Conservation (phyloP, 1,139 yeast genomes). For the Trichomonascaceae sp. region DNA sequence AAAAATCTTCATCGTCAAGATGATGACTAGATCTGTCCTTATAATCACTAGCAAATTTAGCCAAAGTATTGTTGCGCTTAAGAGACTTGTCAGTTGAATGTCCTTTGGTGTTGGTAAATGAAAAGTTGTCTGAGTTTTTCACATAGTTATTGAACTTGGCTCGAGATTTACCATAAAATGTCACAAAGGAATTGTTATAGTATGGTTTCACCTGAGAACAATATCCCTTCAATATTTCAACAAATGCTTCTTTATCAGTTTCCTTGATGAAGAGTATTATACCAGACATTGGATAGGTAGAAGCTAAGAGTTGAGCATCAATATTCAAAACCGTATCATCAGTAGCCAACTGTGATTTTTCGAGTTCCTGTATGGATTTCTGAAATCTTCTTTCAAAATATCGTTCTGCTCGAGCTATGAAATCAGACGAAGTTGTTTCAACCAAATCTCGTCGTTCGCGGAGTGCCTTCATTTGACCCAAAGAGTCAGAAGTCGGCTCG, state of each 20-base stretch:
- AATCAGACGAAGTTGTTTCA: conserved; percentile 50
- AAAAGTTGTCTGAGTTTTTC: conserved; percentile 20
- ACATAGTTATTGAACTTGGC: conserved; percentile 12
- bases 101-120: conserved; percentile 14
- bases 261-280: conserved; percentile 62
- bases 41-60: conserved; percentile 15
- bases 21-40: conserved; percentile 1
- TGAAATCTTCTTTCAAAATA: conserved; percentile 44
- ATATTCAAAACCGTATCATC: conserved; percentile 19
- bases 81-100: conserved; percentile 19
- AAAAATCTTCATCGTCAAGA: conserved; percentile 7
- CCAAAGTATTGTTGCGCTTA: conserved; percentile 31
- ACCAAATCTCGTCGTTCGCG: conserved; percentile 60
- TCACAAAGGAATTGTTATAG: conserved; percentile 26
- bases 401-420: conserved; percentile 44
- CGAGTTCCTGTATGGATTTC: conserved; percentile 22
- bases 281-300: conserved; percentile 51
- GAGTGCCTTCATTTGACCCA: conserved; percentile 69
- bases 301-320: conserved; percentile 18
- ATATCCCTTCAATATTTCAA: conserved; percentile 34
- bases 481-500: conserved; percentile 37
- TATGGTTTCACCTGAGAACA: conserved; percentile 23
- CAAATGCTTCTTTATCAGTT: conserved; percentile 38
- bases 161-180: conserved; percentile 31
- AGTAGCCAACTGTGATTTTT: conserved; percentile 8